These are phyloP conservation scores for Colletotrichum orchidophilum DNA, from an alignment of 2,329 filamentous ascomycete species.

Conservation along the genomic window DNA sequence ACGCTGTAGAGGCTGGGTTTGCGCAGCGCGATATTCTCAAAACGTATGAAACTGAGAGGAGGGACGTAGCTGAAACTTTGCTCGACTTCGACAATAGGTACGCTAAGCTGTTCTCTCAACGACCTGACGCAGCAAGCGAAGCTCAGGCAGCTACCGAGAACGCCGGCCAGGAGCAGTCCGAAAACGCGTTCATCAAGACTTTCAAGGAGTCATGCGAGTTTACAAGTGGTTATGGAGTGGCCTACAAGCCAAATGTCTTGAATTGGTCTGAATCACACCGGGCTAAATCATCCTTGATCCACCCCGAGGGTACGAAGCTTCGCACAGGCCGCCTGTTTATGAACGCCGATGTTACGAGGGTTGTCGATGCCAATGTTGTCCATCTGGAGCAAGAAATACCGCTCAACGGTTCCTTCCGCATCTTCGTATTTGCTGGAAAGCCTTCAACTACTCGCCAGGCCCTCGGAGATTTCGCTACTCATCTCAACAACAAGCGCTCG, in stretches of 20 bases:
- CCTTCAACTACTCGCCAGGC: slow-evolving; percentile 68
- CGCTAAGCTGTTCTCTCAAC: slow-evolving; percentile 87
- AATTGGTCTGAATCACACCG: slow-evolving; percentile 84
- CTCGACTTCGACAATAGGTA: slow-evolving; percentile 90
- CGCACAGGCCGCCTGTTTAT: slow-evolving; percentile 79
- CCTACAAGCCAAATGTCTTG: slow-evolving; percentile 81
- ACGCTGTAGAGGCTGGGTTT: slow-evolving; percentile 86
- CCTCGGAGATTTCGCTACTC: slow-evolving; percentile 73
- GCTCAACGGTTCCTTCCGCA: slow-evolving; percentile 85
- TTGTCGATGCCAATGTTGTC: slow-evolving; percentile 89
- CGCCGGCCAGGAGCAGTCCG: slow-evolving; percentile 50
- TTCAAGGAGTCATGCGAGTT: slow-evolving; percentile 95
- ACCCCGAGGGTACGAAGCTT: slow-evolving; percentile 72
- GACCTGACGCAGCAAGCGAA: slow-evolving; percentile 76
- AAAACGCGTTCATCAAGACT: slow-evolving; percentile 86
- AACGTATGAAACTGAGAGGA: slow-evolving; percentile 89
- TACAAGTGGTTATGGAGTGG: slow-evolving; percentile 90
- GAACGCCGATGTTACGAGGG: slow-evolving; percentile 84
- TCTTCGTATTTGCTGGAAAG: slow-evolving; percentile 86
- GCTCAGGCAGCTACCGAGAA: slow-evolving; percentile 70
- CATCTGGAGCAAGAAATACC: slow-evolving; percentile 92
- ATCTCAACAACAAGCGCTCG: slow-evolving; percentile 71
- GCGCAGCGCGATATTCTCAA: slow-evolving; percentile 78
- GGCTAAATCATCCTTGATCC: slow-evolving; percentile 75
- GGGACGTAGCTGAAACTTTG: slow-evolving; percentile 83